Percentiles rank a stretch among this genome's conserved stretches.
Evolutionary conservation across 257 asterid species (phyloP).

Genomic region (Marsdenia floribunda): DNA sequence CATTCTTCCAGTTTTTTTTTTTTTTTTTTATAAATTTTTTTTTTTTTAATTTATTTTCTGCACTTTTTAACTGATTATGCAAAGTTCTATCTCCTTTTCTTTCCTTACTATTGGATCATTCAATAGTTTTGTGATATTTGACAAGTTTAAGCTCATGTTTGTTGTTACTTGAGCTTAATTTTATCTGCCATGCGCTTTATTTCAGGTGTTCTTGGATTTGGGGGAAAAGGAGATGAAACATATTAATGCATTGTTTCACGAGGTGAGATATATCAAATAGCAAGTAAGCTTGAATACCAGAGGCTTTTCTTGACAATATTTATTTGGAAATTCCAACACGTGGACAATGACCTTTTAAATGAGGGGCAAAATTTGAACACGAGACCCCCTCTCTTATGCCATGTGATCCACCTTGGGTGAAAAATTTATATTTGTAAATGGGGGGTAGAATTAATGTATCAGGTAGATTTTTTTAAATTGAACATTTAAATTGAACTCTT

Average conservation of each 20-base stretch:
- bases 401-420: neutral
- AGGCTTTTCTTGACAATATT: neutral
- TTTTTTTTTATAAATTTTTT: no score
- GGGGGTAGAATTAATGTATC: neutral
- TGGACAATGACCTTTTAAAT: no score
- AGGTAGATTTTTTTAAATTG: neutral
- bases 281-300: neutral
- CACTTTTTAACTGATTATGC: neutral
- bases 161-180: neutral
- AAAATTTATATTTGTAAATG: neutral
- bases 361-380: no score
- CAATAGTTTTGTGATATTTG: neutral
- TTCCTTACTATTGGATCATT: neutral
- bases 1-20: neutral
- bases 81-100: neutral
- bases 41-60: neutral
- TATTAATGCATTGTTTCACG: constrained; percentile 66
- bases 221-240: constrained; percentile 73
- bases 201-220: constrained; percentile 83
- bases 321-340: no score
- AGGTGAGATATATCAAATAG: constrained; percentile 44
- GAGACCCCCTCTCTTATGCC: no score
- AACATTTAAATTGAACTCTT: neutral
- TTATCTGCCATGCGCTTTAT: constrained; percentile 10
- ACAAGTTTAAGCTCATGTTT: neutral